Evolutionary conservation across 768 basidiomycete genomes (phyloP), one percentile per base, ranked within the genome.

Genomic region (Pleurotus pulmonarius): DNA sequence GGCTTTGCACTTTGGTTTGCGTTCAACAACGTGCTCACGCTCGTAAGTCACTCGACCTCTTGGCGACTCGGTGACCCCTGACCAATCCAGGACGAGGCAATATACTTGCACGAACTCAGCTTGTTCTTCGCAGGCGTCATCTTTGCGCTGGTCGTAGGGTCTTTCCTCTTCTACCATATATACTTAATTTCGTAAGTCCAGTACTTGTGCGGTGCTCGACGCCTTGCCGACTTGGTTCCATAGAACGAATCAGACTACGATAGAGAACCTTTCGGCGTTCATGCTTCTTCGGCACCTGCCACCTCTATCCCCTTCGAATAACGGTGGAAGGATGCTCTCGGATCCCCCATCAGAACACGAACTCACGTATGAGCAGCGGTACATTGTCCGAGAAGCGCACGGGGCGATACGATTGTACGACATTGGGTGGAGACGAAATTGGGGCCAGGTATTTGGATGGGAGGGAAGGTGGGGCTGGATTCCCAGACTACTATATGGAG

Each of bases 161-260:
- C 89, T 15, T 94, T 94, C 70, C 78, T 84, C 29, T 66, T 72
- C 48, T 94, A 90, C 61, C 91, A 94, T 66, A 62, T 88, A 41
- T 92, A 91, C 65, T 82, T 94, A 43, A 80, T 86, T 44, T 78
- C 79, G 88, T 89, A 64, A 64, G 88, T 77, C 16, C 16, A 22
- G 8, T 8, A 34, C 29, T 11, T 34, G 29, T 9, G 29, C 29
- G 29, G 29, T 34, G 9, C 29, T 34, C 29, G 9, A 3, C 7
- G 7, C 29, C 29, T 34, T 8, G 4, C 9, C 29, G 3, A 34
- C 29, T 2, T 34, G 9, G 29, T 11, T 24, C 29, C 53, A 34
- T 58, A 92, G 90, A 37, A 91, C 86, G 24, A 93, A 93, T 65
- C 89, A 92, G 71, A 92, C 91, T n/a, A 93, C 91, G 0, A 60